Percentiles rank a stretch among this genome's conserved stretches.
Evolutionary conservation across 768 basidiomycete genomes (phyloP).

Genomic region (Russula olivacea): DNA sequence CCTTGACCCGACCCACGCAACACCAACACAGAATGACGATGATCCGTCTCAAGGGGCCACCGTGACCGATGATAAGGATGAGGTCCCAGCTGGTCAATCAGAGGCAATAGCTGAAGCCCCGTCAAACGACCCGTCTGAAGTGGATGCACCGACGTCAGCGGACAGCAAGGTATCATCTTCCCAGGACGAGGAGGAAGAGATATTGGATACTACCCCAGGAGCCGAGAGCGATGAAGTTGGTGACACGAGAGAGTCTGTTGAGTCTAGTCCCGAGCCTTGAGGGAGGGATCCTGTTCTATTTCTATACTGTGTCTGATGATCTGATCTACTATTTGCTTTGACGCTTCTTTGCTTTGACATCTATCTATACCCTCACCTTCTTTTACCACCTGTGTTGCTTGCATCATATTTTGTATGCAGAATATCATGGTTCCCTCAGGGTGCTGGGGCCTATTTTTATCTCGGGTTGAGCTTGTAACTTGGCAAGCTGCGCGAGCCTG

Average conservation of each 20-base stretch:
- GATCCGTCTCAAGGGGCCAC: conserved; percentile 5
- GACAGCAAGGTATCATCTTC: neutral
- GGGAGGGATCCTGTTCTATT: neutral
- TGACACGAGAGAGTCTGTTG: neutral
- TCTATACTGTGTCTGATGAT: conserved; percentile 10
- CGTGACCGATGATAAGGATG: conserved; percentile 4
- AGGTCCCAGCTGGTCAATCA: neutral
- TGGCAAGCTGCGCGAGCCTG: too few relatives aligned
- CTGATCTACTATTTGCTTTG: neutral
- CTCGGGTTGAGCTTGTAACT: neutral
- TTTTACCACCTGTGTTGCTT: neutral
- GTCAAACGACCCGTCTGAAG: conserved; percentile 1
- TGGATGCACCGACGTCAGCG: neutral
- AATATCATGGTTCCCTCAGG: neutral
- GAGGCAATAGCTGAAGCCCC: conserved; percentile 6
- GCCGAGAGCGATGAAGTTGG: neutral
- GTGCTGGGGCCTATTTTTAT: neutral
- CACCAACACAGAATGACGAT: conserved; percentile 4
- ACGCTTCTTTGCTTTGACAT: neutral
- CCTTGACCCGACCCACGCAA: neutral
- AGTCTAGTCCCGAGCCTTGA: neutral
- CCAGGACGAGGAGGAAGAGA: neutral
- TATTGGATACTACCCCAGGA: neutral
- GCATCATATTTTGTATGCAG: neutral
- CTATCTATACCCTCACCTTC: neutral